Evolutionary conservation across 176 grass and related monocot species (phyloP).

Genomic region (Lolium perenne): DNA sequence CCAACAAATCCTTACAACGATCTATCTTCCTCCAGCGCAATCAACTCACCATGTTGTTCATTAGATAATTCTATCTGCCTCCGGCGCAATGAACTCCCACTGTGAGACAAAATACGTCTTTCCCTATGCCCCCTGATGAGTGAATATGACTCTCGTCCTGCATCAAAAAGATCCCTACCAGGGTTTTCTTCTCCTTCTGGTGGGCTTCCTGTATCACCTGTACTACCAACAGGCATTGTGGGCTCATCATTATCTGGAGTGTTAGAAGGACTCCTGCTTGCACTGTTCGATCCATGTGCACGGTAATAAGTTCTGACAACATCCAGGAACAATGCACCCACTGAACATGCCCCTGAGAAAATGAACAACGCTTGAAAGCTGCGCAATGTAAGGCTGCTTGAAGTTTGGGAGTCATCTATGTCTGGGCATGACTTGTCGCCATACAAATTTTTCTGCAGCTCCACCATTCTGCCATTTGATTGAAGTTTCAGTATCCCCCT

Average conservation of each 20-base stretch:
- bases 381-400: conserved; percentile 55
- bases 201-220: conserved; percentile 35
- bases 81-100: not conserved
- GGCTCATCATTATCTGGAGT: conserved; percentile 1
- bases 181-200: conserved; percentile 43
- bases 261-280: not conserved
- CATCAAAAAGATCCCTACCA: conserved; percentile 40
- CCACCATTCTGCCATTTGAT: conserved; percentile 20
- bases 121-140: conserved; percentile 27
- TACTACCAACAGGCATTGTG: not conserved
- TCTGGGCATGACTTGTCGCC: conserved; percentile 31
- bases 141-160: conserved; percentile 48
- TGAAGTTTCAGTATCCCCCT: conserved; percentile 36
- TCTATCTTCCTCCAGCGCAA: not conserved
- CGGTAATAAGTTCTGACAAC: not conserved
- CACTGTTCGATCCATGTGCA: not conserved
- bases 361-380: conserved; percentile 68
- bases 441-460: conserved; percentile 44
- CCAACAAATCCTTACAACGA: conserved; percentile 29
- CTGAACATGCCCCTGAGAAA: conserved; percentile 51
- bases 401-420: conserved; percentile 48
- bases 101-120: not conserved
- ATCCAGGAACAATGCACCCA: conserved; percentile 49
- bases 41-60: conserved; percentile 6
- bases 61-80: not conserved